phyloP scores from a whole-genome alignment of 257 asterid genomes.

The Nicotiana benthamiana region DNA sequence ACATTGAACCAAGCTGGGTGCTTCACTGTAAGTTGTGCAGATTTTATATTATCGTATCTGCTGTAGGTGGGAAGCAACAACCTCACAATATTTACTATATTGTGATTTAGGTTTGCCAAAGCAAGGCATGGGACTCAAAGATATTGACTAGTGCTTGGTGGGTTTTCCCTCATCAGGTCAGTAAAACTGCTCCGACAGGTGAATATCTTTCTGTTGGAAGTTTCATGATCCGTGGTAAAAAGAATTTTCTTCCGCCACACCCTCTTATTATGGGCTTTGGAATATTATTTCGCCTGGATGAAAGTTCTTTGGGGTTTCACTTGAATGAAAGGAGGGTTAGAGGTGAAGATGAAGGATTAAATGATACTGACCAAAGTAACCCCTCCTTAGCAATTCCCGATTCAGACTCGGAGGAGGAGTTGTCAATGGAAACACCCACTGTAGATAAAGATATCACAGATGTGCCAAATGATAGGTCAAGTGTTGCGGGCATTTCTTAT shows the following conservation, averaged over 20 bases:
- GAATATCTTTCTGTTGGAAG: conserved; percentile 98
- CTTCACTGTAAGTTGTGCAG: conserved; percentile 64
- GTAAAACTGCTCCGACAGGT: conserved; percentile 98
- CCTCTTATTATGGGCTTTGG: conserved; percentile 99
- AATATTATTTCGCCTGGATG: conserved; percentile 86
- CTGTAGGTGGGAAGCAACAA: neutral
- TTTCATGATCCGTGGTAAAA: conserved; percentile 98
- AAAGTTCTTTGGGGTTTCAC: conserved; percentile 95
- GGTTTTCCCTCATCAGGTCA: conserved; percentile 97
- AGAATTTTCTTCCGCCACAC: conserved; percentile 94
- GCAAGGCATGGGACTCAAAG: conserved; percentile 99
- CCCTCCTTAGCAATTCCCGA: conserved; percentile 52
- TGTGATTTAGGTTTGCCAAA: conserved; percentile 76
- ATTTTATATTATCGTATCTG: neutral
- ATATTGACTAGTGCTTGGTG: conserved; percentile 99
- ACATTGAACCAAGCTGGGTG: conserved; percentile 95
- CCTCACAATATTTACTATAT: neutral
- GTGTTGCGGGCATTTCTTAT: conserved; percentile 17
- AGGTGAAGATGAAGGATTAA: conserved; percentile 87
- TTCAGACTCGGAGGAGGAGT: conserved; percentile 65
- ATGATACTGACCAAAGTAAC: conserved; percentile 49
- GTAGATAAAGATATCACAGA: conserved; percentile 25
- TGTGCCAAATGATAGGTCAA: conserved; percentile 23
- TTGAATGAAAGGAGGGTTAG: conserved; percentile 95
- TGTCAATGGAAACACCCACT: conserved; percentile 30